Conservation (phyloP, 441 rosid species). For the Populus hybrid region DNA sequence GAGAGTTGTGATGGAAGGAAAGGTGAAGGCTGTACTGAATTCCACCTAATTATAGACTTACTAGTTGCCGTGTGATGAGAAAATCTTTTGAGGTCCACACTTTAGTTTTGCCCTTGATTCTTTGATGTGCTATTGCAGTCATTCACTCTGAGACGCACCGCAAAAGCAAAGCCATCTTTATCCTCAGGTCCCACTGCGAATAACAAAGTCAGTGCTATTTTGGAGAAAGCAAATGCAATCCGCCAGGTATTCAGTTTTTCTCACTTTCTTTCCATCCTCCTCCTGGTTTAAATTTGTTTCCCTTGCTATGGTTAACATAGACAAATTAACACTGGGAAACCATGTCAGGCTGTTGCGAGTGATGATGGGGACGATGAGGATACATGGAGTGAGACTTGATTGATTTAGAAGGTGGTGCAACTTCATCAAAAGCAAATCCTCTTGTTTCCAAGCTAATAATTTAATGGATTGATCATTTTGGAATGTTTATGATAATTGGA, state of each 20-base stretch:
- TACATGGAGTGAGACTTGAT: conserved; percentile 76
- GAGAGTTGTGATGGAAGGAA: background rate
- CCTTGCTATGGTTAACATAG: background rate
- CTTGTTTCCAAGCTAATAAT: background rate
- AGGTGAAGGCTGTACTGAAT: background rate
- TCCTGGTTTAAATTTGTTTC: background rate
- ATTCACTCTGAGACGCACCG: conserved; percentile 57
- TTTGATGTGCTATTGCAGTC: conserved; percentile 46
- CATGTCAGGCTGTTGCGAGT: conserved; percentile 72
- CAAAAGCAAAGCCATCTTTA: conserved; percentile 35
- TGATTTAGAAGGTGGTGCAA: background rate
- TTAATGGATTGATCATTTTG: background rate
- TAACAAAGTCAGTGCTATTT: conserved; percentile 64
- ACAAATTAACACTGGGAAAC: conserved; percentile 14
- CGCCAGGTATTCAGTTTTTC: conserved; percentile 59
- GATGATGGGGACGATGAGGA: conserved; percentile 67
- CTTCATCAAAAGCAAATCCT: conserved; percentile 8
- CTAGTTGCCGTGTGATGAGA: background rate
- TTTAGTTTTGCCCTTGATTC: background rate
- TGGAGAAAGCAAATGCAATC: conserved; percentile 91
- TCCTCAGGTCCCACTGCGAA: conserved; percentile 41
- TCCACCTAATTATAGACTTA: background rate
- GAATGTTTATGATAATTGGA: background rate
- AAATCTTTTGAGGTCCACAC: background rate
- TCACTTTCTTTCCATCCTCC: background rate